Percentiles rank a stretch among this genome's conserved stretches.
Conservation (phyloP, 768 basidiomycete genomes). For the Rhodotorula kratochvilovae region DNA sequence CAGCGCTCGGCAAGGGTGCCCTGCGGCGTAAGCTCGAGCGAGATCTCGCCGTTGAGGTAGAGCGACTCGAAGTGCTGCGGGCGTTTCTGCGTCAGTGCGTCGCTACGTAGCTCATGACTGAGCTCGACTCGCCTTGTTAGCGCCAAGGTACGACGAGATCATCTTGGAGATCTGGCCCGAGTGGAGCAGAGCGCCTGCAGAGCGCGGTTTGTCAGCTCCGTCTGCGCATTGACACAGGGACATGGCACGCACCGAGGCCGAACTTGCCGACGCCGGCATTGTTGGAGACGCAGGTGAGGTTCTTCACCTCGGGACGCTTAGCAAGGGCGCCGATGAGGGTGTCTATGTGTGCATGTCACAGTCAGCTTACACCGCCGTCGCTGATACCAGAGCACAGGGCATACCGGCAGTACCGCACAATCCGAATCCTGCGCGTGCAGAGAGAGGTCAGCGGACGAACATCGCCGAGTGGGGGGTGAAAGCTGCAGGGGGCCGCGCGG, state of each 20-base stretch:
- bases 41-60: conserved; percentile 74
- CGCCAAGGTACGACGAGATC: conserved; percentile 84
- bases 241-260: conserved; percentile 37
- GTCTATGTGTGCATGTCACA: too few species aligned
- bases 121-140: conserved; percentile 48
- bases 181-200: conserved; percentile 67
- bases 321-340: conserved; percentile 74
- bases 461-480: not conserved
- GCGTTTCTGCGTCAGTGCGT: not conserved
- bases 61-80: conserved; percentile 66
- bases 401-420: conserved; percentile 79
- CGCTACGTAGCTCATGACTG: not conserved
- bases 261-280: conserved; percentile 58
- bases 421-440: conserved; percentile 64
- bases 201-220: not conserved
- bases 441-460: not conserved
- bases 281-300: conserved; percentile 79
- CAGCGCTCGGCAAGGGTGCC: conserved; percentile 84
- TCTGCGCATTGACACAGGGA: not conserved
- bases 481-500: too few species aligned
- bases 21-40: conserved; percentile 79
- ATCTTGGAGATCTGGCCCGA: conserved; percentile 73
- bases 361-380: too few species aligned
- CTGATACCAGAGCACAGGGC: too few species aligned
- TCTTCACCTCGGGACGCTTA: conserved; percentile 65